A percentile compares a stretch with the other conserved stretches of the same genome.
These are phyloP conservation scores for Avicennia marina DNA, from an alignment of 257 asterid genomes.

Conservation along the genomic window DNA sequence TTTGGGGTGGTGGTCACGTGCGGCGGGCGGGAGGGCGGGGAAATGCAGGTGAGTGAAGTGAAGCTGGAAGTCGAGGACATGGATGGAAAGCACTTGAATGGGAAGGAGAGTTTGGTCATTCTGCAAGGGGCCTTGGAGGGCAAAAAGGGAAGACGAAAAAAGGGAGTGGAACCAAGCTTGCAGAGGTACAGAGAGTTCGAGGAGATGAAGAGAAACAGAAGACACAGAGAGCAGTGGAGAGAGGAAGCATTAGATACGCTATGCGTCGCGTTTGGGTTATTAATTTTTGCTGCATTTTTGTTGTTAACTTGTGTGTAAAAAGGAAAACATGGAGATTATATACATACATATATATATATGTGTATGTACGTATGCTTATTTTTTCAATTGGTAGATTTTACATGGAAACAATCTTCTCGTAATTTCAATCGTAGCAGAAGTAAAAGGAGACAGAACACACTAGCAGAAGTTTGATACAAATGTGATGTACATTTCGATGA, in stretches of 20 bases:
- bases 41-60: constrained; percentile 78
- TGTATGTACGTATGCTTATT: neutral
- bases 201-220: constrained; percentile 53
- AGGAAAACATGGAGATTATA: too few relatives aligned
- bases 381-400: too few relatives aligned
- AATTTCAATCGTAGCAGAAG: too few relatives aligned
- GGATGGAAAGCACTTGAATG: constrained; percentile 73
- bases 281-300: constrained; percentile 38
- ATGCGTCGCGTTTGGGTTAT: constrained; percentile 60
- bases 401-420: too few relatives aligned
- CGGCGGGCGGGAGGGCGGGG: constrained; percentile 56
- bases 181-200: constrained; percentile 38
- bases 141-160: constrained; percentile 39
- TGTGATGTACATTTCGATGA: neutral
- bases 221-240: constrained; percentile 49
- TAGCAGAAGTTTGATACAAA: too few relatives aligned
- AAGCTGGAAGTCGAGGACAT: constrained; percentile 71
- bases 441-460: too few relatives aligned
- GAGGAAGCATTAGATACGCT: constrained; percentile 58
- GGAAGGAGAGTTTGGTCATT: constrained; percentile 77
- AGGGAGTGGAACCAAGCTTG: constrained; percentile 38
- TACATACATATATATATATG: neutral
- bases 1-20: constrained; percentile 64
- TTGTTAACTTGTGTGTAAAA: constrained; percentile 14
- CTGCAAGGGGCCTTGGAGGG: constrained; percentile 64